A percentile compares a stretch with the other conserved stretches of the same genome.
Evolutionary conservation across 305 asterid genomes (phyloP).

Genomic region (Salvia sclarea): DNA sequence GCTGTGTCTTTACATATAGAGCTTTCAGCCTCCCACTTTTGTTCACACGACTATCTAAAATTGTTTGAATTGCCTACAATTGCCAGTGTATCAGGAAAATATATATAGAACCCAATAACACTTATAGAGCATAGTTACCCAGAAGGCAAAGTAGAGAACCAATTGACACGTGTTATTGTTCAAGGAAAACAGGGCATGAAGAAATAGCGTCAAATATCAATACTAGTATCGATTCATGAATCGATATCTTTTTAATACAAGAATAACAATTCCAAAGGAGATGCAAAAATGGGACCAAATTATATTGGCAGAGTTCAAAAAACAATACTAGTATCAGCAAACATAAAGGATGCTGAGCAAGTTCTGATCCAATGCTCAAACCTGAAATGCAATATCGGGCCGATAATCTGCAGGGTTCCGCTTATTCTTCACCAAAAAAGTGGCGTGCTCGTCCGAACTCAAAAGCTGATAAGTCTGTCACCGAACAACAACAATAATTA

Average conservation of each 20-base stretch:
- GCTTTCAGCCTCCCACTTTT: constrained; percentile 81
- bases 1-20: constrained; percentile 76
- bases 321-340: background rate
- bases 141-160: background rate
- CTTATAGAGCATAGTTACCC: background rate
- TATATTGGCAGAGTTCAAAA: background rate
- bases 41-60: constrained; percentile 83
- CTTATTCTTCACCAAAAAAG: constrained; percentile 57
- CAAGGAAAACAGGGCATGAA: background rate
- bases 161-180: background rate
- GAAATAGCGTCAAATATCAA: background rate
- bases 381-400: constrained; percentile 97
- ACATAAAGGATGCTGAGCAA: background rate
- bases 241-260: background rate
- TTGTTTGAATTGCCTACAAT: constrained; percentile 69
- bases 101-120: too few species aligned
- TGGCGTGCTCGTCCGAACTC: constrained; percentile 80
- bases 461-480: constrained; percentile 70
- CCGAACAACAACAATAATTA: constrained; percentile 1
- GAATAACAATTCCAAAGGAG: background rate
- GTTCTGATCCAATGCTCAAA: constrained; percentile 24
- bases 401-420: constrained; percentile 79
- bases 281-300: background rate
- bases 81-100: too few species aligned
- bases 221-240: background rate